Conservation (phyloP, 306 rosid species). For the Myrica gale region DNA sequence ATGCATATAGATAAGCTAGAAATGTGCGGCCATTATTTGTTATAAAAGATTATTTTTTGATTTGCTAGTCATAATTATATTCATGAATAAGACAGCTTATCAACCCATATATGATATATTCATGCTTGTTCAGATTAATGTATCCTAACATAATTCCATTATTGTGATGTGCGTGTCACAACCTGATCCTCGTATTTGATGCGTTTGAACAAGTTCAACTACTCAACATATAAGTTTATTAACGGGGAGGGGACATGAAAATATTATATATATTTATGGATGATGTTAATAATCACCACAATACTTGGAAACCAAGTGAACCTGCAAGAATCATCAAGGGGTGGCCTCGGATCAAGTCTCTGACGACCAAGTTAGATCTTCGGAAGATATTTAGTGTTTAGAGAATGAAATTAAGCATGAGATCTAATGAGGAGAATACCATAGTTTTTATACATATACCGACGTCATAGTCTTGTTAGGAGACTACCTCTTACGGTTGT, state of each 20-base stretch:
- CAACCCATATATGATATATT: background rate
- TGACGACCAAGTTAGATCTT: no score
- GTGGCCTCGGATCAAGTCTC: no score
- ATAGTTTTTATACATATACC: no score
- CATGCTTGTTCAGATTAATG: background rate
- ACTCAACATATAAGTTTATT: background rate
- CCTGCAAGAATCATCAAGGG: no score
- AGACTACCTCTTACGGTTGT: no score
- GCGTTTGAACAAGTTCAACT: background rate
- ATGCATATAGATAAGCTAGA: constrained; percentile 24
- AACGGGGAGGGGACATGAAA: no score
- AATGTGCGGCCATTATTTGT: background rate
- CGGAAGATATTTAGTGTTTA: no score
- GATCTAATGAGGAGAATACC: no score
- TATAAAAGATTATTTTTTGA: background rate
- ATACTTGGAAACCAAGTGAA: no score
- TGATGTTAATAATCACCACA: background rate
- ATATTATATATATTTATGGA: no score
- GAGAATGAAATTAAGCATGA: no score
- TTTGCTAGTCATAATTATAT: background rate
- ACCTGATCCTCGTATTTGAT: constrained; percentile 27
- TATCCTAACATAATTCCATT: constrained; percentile 15
- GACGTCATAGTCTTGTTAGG: accelerated
- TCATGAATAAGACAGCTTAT: constrained; percentile 26
- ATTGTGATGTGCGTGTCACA: constrained; percentile 32